Evolutionary conservation across 2,329 filamentous ascomycete genomes (phyloP).

Genomic region (Colletotrichum abscissum): DNA sequence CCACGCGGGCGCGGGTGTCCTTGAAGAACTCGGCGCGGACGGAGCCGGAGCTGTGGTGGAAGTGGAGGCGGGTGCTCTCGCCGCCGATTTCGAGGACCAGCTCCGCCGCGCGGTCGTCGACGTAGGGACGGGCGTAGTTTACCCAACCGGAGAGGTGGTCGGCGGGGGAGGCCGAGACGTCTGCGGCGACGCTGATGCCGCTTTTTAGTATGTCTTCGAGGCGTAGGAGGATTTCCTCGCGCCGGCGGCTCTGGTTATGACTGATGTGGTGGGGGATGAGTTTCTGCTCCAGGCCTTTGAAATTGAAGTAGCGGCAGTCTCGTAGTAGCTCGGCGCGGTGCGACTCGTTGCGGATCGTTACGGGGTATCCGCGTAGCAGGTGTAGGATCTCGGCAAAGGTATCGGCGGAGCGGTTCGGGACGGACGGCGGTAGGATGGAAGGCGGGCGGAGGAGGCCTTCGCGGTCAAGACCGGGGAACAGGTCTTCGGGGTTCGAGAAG

Average conservation of each 20-base stretch:
- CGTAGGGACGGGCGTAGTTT: slow-evolving; percentile 85
- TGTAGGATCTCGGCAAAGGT: slow-evolving; percentile 86
- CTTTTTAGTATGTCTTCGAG: slow-evolving; percentile 91
- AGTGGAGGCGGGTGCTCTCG: slow-evolving; percentile 71
- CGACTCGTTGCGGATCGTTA: slow-evolving; percentile 79
- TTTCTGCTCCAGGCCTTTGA: slow-evolving; percentile 90
- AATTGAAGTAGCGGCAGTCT: slow-evolving; percentile 92
- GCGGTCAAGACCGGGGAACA: slow-evolving; percentile 87
- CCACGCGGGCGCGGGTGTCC: slow-evolving; percentile 75
- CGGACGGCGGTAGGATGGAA: slow-evolving; percentile 83
- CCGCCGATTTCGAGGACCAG: slow-evolving; percentile 84
- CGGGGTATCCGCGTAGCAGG: slow-evolving; percentile 83
- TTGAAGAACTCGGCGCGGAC: slow-evolving; percentile 78
- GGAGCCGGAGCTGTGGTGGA: slow-evolving; percentile 44
- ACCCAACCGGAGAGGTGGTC: slow-evolving; percentile 65
- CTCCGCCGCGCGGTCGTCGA: slow-evolving; percentile 79
- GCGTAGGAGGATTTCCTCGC: slow-evolving; percentile 81
- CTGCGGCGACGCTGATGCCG: slow-evolving; percentile 75
- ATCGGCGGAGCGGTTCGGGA: slow-evolving; percentile 85
- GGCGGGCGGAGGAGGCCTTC: slow-evolving; percentile 85
- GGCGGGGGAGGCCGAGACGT: slow-evolving; percentile 46
- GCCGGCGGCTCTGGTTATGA: slow-evolving; percentile 76
- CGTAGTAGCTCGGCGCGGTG: slow-evolving; percentile 83
- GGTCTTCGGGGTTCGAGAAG: slow-evolving; percentile 81
- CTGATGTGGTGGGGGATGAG: slow-evolving; percentile 81